A percentile compares a stretch with the other conserved stretches of the same genome.
phyloP scores from a whole-genome alignment of 805 yeast genomes.

The Saturnispora saitoi region DNA sequence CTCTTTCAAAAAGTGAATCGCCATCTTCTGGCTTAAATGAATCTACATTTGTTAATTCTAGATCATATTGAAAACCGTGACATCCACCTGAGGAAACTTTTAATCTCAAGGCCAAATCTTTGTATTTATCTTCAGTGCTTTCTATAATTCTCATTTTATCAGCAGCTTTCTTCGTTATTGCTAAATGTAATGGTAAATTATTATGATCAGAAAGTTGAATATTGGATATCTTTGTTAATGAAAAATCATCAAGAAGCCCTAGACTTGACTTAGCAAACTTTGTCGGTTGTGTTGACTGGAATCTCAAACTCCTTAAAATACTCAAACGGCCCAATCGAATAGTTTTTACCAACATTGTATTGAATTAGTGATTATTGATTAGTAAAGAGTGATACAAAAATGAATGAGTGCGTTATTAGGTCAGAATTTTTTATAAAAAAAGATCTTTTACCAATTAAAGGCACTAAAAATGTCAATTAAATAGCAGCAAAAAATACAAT shows the following conservation, averaged over 20 bases:
- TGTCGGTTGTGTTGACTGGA: constrained; percentile 3
- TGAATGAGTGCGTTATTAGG: not conserved
- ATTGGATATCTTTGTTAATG: constrained; percentile 26
- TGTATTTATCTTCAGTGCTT: constrained; percentile 44
- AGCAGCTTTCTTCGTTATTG: constrained; percentile 40
- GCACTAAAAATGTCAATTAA: too few relatives aligned
- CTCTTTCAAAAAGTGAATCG: constrained; percentile 53
- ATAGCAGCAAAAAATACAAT: too few relatives aligned
- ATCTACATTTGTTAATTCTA: constrained; percentile 42
- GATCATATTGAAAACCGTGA: constrained; percentile 90
- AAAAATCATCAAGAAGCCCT: constrained; percentile 20
- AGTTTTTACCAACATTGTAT: not conserved
- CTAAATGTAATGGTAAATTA: constrained; percentile 33
- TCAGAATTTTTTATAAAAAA: not conserved
- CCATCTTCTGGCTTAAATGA: constrained; percentile 26
- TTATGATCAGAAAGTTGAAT: constrained; percentile 29
- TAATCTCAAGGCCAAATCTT: constrained; percentile 58
- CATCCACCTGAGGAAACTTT: constrained; percentile 95
- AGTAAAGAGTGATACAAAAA: not conserved
- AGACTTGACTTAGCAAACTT: constrained; percentile 15
- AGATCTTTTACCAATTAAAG: too few relatives aligned
- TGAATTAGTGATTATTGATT: not conserved
- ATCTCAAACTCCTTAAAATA: not conserved
- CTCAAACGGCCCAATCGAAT: not conserved
- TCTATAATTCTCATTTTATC: constrained; percentile 42